Evolutionary conservation across 2,329 filamentous ascomycete species (phyloP), one percentile per base, ranked within the genome.

Genomic region (Ophidiomyces ophidiicola): DNA sequence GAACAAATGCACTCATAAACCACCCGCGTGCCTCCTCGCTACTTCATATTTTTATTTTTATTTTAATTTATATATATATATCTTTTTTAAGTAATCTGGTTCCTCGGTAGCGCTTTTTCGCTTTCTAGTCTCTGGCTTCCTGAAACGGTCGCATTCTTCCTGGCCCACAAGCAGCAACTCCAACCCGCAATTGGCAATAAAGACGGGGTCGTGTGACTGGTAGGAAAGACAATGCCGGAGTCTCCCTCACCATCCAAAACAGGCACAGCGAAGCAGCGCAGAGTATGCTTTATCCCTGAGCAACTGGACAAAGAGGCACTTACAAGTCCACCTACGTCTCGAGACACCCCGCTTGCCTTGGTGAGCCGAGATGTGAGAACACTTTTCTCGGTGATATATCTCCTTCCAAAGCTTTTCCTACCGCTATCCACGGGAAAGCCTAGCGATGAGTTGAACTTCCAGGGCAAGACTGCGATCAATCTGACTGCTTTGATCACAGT

Each of bases 321-420:
- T 17, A 42, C 46, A 10, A 41, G 39, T 11, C 33, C 42, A n/a
- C 46, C 44, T 1, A 42, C 42, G 10, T 42, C 46, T 15, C 42
- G 39, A 34, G 30, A 46, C 8, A 48, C 31, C 24, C 46, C 46
- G 4, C 24, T 46, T 3, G 15, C 26, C 24, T 38, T 44, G 31
- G 23, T 21, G 12, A 36, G 30, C 18, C 33, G 44, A 17, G 46
- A 48, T 35, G 18, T 48, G 3, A 15, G 28, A 21, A 46, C 40
- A 10, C 28, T 42, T 20, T 26, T 44, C 20, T 24, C 32, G 6
- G 28, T 44, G 19, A 20, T 48, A 15, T 33, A 41, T 12, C 32
- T 41, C 6, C 35, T 48, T 15, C 44, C 44, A 14, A 43, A 44
- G 7, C 36, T 48, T 3, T 42, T 42, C 17, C 14, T 6, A 17